These are phyloP conservation scores for Podila verticillata DNA, from an alignment of 192 early-diverging fungal genomes.

Conservation along the genomic window DNA sequence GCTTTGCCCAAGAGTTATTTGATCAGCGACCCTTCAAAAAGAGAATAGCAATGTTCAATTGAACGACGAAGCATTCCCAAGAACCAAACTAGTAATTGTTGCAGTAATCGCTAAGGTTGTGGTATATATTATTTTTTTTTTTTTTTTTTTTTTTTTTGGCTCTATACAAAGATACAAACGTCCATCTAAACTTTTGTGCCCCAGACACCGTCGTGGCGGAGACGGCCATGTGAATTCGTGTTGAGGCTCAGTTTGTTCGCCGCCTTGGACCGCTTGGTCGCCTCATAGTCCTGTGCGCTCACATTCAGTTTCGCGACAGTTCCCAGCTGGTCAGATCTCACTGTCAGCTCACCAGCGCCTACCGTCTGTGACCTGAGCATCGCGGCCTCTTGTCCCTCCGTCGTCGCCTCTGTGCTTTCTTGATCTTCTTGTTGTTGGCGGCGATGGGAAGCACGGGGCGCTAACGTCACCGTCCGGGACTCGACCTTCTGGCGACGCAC, in stretches of 20 bases:
- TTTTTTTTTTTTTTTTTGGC: neutral
- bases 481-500: conserved; percentile 47
- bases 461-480: conserved; percentile 31
- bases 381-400: neutral
- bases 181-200: conserved; percentile 18
- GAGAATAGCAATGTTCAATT: no score
- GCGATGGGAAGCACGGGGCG: conserved; percentile 7
- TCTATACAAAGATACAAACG: neutral
- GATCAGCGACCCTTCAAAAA: no score
- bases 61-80: no score
- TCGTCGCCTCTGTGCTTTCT: neutral
- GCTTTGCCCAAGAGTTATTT: conserved; percentile 85
- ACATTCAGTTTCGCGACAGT: conserved; percentile 4
- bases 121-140: neutral
- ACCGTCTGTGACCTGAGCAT: conserved; percentile 41
- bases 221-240: conserved; percentile 13
- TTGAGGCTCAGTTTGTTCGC: conserved; percentile 2
- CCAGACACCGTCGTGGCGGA: neutral
- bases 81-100: no score
- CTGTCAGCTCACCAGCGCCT: conserved; percentile 11
- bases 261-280: conserved; percentile 17
- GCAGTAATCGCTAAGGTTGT: no score
- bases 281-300: conserved; percentile 23
- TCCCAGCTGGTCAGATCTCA: conserved; percentile 8
- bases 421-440: conserved; percentile 6